These are phyloP conservation scores for Fusarium luffae DNA, from an alignment of 2,329 filamentous ascomycete species.

Conservation along the genomic window DNA sequence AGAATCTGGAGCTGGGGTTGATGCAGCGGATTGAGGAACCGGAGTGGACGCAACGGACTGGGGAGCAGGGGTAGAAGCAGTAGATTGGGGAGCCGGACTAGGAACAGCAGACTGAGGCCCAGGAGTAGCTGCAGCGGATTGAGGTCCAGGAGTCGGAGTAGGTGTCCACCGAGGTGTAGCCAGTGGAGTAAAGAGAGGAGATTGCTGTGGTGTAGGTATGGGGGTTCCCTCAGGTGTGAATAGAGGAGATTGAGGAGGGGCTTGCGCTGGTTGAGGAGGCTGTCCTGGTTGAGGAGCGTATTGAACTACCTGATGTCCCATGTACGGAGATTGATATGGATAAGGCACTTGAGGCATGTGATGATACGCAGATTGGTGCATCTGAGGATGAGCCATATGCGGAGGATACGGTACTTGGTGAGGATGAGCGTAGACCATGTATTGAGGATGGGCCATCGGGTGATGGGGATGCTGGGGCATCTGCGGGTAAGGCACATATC, in stretches of 20 bases:
- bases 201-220: not conserved
- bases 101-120: no score
- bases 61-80: not conserved
- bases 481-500: not conserved
- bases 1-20: no score
- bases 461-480: not conserved
- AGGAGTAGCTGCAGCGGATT: not conserved
- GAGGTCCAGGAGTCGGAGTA: not conserved
- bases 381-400: not conserved
- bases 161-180: not conserved
- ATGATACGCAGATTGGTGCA: not conserved
- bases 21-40: not conserved
- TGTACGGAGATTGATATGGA: not conserved
- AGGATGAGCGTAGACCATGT: not conserved
- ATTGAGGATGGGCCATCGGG: not conserved
- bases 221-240: not conserved
- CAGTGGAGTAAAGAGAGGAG: constrained; percentile 7
- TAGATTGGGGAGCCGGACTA: no score
- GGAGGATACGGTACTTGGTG: not conserved
- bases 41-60: not conserved
- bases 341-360: not conserved
- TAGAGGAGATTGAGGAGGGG: not conserved
- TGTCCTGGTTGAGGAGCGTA: not conserved
- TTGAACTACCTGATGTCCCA: not conserved
- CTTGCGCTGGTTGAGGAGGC: not conserved